phyloP scores from a whole-genome alignment of 352 stramenopile species.

The Phytophthora europaea region DNA sequence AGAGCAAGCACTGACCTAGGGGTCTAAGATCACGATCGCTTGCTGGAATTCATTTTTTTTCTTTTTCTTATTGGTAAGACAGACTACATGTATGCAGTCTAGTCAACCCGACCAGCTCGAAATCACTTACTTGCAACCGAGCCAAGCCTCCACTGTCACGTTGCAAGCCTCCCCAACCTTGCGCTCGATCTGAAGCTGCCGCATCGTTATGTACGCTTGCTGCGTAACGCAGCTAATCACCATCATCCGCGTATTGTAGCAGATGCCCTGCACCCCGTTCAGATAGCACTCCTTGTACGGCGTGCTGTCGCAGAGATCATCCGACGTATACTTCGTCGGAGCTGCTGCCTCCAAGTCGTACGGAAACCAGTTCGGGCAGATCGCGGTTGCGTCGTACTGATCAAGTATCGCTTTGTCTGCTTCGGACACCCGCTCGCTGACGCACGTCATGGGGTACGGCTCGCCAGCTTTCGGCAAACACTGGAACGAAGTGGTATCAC shows the following conservation, averaged over 20 bases:
- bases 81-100: too few relatives aligned
- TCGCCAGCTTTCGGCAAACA: conserved; percentile 34
- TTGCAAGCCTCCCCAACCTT: conserved; percentile 41
- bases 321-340: conserved; percentile 32
- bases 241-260: conserved; percentile 58
- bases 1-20: too few relatives aligned
- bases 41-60: too few relatives aligned
- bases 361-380: conserved; percentile 30
- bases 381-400: conserved; percentile 13
- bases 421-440: conserved; percentile 20
- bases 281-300: conserved; percentile 46
- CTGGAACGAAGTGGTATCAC: conserved; percentile 35
- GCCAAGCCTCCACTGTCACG: conserved; percentile 43
- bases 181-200: conserved; percentile 43
- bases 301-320: conserved; percentile 40
- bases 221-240: conserved; percentile 48
- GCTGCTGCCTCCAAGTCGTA: conserved; percentile 32
- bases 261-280: conserved; percentile 42
- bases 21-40: too few relatives aligned
- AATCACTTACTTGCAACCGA: conserved; percentile 35
- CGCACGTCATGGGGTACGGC: conserved; percentile 36
- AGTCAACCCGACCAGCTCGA: background rate
- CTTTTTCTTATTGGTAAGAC: too few relatives aligned
- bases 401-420: conserved; percentile 32
- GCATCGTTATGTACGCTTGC: conserved; percentile 38